Evolutionary conservation across 306 rosid species (phyloP).

Genomic region (Vicia faba): DNA sequence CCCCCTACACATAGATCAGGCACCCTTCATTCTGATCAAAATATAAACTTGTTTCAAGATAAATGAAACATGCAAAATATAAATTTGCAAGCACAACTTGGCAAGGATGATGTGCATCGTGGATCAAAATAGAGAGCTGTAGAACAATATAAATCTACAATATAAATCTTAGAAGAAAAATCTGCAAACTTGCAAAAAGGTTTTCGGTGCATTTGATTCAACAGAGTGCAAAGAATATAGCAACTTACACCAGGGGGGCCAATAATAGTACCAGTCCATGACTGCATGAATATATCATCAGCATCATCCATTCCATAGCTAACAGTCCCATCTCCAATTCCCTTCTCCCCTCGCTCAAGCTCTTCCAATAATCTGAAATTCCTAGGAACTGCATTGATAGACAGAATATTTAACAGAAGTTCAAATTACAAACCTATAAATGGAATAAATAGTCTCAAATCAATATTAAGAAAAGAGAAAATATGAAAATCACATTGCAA

Average conservation of each 20-base stretch:
- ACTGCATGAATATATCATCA: slow-evolving; percentile 91
- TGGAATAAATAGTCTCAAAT: background rate
- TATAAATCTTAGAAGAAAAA: slow-evolving; percentile 3
- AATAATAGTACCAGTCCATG: slow-evolving; percentile 96
- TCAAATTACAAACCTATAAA: background rate
- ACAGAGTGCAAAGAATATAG: slow-evolving; percentile 29
- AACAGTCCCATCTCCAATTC: slow-evolving; percentile 98
- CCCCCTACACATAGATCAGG: background rate
- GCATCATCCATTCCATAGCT: slow-evolving; percentile 99
- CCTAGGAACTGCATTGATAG: slow-evolving; percentile 74
- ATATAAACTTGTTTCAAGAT: slow-evolving; percentile 15
- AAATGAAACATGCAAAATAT: background rate
- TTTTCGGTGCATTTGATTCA: slow-evolving; percentile 22
- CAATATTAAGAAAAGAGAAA: background rate
- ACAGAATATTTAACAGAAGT: slow-evolving; percentile 24
- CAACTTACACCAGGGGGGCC: slow-evolving; percentile 89
- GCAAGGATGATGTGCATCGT: slow-evolving; percentile 5
- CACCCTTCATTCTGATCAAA: slow-evolving; percentile 30
- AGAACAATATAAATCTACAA: background rate
- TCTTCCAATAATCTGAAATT: slow-evolving; percentile 94
- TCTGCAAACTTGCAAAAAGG: slow-evolving; percentile 12
- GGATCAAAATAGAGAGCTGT: background rate
- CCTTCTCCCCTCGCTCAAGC: slow-evolving; percentile 98
- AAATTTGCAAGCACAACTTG: background rate
- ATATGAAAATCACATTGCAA: background rate